These are phyloP conservation scores for Saposhnikovia divaricata DNA, from an alignment of 129 eudicot genomes.

Conservation along the genomic window DNA sequence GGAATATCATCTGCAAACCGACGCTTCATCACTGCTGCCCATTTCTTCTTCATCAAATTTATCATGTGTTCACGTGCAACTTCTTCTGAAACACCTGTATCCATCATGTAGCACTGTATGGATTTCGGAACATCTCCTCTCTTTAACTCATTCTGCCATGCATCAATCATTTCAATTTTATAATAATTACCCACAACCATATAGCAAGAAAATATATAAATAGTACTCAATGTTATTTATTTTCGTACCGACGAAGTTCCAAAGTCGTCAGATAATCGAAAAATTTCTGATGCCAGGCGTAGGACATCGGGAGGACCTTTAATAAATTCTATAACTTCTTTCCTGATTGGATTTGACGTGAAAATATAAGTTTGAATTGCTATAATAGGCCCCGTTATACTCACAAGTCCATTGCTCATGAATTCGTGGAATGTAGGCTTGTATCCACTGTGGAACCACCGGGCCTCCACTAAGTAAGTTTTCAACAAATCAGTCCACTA, in stretches of 20 bases:
- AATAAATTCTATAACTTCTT: background rate
- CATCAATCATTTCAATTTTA: no score
- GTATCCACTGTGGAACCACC: conserved; percentile 24
- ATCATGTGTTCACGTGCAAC: background rate
- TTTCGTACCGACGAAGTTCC: background rate
- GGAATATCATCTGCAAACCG: background rate
- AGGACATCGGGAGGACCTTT: background rate
- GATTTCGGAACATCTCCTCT: conserved; percentile 7
- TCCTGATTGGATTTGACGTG: background rate
- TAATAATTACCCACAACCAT: no score
- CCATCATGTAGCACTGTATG: background rate
- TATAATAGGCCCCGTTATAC: background rate
- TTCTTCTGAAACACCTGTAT: background rate
- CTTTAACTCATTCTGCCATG: background rate
- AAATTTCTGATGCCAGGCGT: background rate
- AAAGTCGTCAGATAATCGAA: background rate
- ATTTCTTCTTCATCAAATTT: background rate
- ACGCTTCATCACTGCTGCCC: background rate
- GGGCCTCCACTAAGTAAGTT: conserved; percentile 45
- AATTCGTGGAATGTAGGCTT: background rate
- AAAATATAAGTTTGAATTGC: background rate
- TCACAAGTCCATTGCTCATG: background rate
- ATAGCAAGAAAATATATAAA: no score
- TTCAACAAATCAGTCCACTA: conserved; percentile 59
- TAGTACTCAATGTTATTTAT: no score